These are phyloP conservation scores for Knufia petricola DNA, from an alignment of 2,329 filamentous ascomycete genomes.

Conservation along the genomic window DNA sequence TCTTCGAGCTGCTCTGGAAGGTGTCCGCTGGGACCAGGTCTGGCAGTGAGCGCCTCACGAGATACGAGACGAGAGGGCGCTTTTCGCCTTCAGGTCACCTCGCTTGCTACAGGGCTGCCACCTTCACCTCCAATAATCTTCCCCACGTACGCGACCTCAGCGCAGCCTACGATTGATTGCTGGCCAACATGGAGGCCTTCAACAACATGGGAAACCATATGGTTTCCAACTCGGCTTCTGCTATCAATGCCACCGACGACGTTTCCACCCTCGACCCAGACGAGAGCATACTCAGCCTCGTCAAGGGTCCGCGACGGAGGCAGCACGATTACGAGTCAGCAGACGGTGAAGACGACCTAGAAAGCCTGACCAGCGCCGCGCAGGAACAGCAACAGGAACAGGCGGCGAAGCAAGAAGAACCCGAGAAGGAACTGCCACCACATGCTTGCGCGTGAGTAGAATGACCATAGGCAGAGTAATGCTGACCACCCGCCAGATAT, in stretches of 20 bases:
- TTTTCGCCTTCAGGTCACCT: no score
- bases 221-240: constrained; percentile 71
- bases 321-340: constrained; percentile 80
- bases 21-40: no score
- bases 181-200: constrained; percentile 65
- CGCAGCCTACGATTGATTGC: background rate
- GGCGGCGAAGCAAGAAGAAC: constrained; percentile 49
- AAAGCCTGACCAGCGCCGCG: constrained; percentile 69
- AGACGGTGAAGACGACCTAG: constrained; percentile 67
- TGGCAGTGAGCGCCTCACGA: no score
- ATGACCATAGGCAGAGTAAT: background rate
- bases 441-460: constrained; percentile 90
- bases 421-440: constrained; percentile 81
- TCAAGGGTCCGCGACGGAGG: constrained; percentile 51
- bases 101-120: background rate
- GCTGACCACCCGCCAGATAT: constrained; percentile 49
- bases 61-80: no score
- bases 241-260: constrained; percentile 80
- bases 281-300: constrained; percentile 66
- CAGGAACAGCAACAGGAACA: constrained; percentile 53
- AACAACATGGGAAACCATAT: constrained; percentile 80
- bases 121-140: background rate
- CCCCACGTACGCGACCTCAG: background rate
- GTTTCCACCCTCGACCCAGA: constrained; percentile 64
- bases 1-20: no score